Evolutionary conservation across 2,329 filamentous ascomycete species (phyloP).

Genomic region (Fusarium duplospermum): DNA sequence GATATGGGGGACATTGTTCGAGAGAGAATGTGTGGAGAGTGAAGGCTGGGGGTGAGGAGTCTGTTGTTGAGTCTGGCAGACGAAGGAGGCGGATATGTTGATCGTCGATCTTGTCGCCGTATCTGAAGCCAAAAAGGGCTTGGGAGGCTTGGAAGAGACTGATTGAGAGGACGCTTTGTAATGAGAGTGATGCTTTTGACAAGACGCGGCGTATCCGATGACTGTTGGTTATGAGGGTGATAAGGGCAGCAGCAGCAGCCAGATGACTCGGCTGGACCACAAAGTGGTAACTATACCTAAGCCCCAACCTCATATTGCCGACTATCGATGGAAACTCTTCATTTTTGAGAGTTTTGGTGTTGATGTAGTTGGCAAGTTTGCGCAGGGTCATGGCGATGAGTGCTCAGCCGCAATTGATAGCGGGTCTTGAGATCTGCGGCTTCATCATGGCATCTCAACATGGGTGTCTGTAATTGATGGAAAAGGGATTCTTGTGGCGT

Average conservation of each 20-base stretch:
- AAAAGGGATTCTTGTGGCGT: background rate
- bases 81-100: constrained; percentile 31
- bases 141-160: background rate
- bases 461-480: background rate
- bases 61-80: constrained; percentile 15
- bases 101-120: constrained; percentile 17
- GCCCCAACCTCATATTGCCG: background rate
- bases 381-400: background rate
- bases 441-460: background rate
- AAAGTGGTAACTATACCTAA: background rate
- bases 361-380: background rate
- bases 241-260: background rate
- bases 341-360: background rate
- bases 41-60: constrained; percentile 9
- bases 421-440: background rate
- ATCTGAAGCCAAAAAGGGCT: constrained; percentile 4
- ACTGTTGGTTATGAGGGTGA: background rate
- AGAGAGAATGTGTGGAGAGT: constrained; percentile 32
- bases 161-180: background rate
- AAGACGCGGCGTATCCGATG: background rate
- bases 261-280: background rate
- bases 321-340: background rate
- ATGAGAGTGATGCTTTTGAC: background rate
- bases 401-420: constrained; percentile 1
- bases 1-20: constrained; percentile 27